phyloP scores from a whole-genome alignment of 129 eudicot genomes.

The Rutidosis leptorrhynchoides region DNA sequence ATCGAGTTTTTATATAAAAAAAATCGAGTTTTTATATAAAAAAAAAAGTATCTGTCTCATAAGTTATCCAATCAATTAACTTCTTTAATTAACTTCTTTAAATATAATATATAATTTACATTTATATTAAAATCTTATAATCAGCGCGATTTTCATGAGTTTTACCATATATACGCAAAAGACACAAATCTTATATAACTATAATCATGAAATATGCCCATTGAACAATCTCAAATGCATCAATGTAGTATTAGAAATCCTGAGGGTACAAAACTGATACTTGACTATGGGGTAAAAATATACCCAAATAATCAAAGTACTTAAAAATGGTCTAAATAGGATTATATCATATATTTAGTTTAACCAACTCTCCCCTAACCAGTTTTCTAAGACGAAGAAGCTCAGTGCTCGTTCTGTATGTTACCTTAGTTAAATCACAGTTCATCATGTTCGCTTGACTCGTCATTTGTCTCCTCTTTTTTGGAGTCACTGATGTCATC shows the following conservation, averaged over 20 bases:
- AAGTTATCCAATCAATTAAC: no score
- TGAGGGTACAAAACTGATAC: slow-evolving; percentile 30
- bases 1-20: not conserved
- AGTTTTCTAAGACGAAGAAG: slow-evolving; percentile 25
- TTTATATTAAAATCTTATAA: no score
- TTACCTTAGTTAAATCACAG: slow-evolving; percentile 43
- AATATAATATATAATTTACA: no score
- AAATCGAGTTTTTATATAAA: no score
- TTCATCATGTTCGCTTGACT: slow-evolving; percentile 67
- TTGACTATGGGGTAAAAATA: slow-evolving; percentile 23
- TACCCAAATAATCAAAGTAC: slow-evolving; percentile 26
- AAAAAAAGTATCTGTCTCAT: no score
- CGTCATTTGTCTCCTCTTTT: slow-evolving; percentile 32
- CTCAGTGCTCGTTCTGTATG: slow-evolving; percentile 20
- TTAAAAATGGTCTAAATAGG: slow-evolving; percentile 22
- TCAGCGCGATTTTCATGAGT: no score
- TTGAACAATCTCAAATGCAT: slow-evolving; percentile 11
- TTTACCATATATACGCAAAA: not conserved
- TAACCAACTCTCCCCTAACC: slow-evolving; percentile 34
- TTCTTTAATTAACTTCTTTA: no score
- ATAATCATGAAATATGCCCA: slow-evolving; percentile 4
- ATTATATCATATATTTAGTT: slow-evolving; percentile 21
- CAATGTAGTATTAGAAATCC: slow-evolving; percentile 18
- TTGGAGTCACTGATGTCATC: slow-evolving; percentile 37
- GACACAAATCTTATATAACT: not conserved